phyloP scores from a whole-genome alignment of 2,329 filamentous ascomycete genomes.

The Periconia macrospinosa region DNA sequence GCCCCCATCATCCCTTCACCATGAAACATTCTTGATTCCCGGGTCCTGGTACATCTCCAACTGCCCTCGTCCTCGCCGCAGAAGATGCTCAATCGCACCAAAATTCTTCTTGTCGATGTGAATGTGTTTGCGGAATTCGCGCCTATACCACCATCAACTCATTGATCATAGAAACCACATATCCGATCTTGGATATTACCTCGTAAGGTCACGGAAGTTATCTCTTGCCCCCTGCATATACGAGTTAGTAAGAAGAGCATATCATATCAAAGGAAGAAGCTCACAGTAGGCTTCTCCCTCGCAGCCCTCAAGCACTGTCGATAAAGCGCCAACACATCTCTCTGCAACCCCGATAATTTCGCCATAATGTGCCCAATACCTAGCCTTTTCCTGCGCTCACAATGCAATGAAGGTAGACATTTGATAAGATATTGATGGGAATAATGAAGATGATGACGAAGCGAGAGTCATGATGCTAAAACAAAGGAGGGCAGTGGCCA shows the following conservation, averaged over 20 bases:
- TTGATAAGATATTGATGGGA: neutral
- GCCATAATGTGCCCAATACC: conserved; percentile 22
- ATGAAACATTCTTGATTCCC: conserved; percentile 72
- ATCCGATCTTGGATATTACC: conserved; percentile 46
- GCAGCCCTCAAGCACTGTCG: conserved; percentile 81
- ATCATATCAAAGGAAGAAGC: conserved; percentile 18
- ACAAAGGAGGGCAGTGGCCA: neutral
- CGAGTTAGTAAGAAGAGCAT: conserved; percentile 26
- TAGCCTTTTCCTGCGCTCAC: neutral
- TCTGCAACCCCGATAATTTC: conserved; percentile 83
- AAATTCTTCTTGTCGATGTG: conserved; percentile 81
- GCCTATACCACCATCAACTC: conserved; percentile 48
- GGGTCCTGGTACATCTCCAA: conserved; percentile 80
- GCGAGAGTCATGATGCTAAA: neutral
- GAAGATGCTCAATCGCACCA: conserved; percentile 77
- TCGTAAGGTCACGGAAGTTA: conserved; percentile 67
- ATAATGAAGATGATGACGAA: neutral
- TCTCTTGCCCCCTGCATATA: conserved; percentile 54
- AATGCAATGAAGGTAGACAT: neutral
- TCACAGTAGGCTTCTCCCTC: conserved; percentile 75
- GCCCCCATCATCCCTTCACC: conserved; percentile 2
- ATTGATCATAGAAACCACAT: neutral
- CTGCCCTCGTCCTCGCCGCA: conserved; percentile 80
- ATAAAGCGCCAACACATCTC: conserved; percentile 84
- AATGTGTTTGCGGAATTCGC: conserved; percentile 75